These are phyloP conservation scores for Aspergillus clavatus DNA, from an alignment of 2,329 filamentous ascomycete species.

Conservation along the genomic window DNA sequence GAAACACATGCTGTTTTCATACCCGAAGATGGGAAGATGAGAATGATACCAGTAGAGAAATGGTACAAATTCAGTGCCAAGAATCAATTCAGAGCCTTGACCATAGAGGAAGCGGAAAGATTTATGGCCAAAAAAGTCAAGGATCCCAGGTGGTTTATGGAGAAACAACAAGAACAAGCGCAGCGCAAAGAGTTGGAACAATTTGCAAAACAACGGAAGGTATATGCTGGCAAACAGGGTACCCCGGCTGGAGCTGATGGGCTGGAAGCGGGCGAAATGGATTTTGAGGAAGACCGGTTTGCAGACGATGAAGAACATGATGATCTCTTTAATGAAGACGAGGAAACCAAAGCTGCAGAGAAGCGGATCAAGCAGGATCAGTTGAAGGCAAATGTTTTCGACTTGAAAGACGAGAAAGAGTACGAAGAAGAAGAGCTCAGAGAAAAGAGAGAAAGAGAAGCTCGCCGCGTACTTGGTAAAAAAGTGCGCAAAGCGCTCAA, in stretches of 20 bases:
- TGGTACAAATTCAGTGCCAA: conserved; percentile 67
- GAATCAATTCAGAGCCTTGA: conserved; percentile 66
- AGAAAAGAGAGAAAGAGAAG: conserved; percentile 60
- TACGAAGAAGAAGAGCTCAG: conserved; percentile 64
- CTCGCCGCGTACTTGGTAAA: conserved; percentile 68
- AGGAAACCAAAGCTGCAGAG: conserved; percentile 68
- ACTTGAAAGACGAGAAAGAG: conserved; percentile 66
- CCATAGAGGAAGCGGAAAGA: conserved; percentile 79
- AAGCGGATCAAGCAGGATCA: conserved; percentile 73
- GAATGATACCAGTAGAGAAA: conserved; percentile 88
- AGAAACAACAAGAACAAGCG: conserved; percentile 49
- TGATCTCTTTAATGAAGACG: conserved; percentile 74
- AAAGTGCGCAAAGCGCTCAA: conserved; percentile 73
- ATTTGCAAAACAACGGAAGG: conserved; percentile 45
- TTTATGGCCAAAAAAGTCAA: conserved; percentile 74
- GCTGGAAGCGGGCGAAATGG: conserved; percentile 60
- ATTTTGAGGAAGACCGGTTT: conserved; percentile 69
- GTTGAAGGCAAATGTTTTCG: conserved; percentile 81
- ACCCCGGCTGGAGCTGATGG: conserved; percentile 44
- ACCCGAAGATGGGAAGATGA: conserved; percentile 66
- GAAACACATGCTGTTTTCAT: conserved; percentile 74
- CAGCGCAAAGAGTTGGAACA: conserved; percentile 57
- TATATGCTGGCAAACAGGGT: conserved; percentile 44
- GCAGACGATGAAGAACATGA: conserved; percentile 82
- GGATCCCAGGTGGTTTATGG: conserved; percentile 75